A percentile compares a stretch with the other conserved stretches of the same genome.
Evolutionary conservation across 441 rosid species (phyloP).

Genomic region (Mallotus japonicus): DNA sequence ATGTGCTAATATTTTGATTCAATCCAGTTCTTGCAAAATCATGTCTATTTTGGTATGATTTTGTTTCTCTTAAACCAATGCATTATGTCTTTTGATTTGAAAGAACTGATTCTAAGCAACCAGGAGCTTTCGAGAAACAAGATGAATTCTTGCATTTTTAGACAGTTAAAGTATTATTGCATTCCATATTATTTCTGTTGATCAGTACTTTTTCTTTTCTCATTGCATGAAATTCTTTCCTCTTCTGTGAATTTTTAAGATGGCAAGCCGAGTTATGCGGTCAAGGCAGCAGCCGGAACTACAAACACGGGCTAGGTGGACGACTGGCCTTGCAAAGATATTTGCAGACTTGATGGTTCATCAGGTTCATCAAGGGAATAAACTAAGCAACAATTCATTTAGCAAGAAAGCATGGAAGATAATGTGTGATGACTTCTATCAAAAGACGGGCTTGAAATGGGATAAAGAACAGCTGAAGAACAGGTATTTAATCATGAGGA

Average conservation of each 20-base stretch:
- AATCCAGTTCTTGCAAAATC: no score
- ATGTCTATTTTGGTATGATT: no score
- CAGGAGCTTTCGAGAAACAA: no score
- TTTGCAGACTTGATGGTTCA: constrained; percentile 47
- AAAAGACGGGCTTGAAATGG: constrained; percentile 44
- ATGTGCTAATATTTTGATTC: no score
- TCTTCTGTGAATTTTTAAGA: not conserved
- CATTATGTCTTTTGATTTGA: no score
- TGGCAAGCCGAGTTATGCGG: constrained; percentile 36
- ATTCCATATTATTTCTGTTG: no score
- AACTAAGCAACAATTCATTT: constrained; percentile 37
- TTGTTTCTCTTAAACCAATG: no score
- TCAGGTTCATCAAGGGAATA: constrained; percentile 49
- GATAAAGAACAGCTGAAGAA: constrained; percentile 50
- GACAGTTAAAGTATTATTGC: no score
- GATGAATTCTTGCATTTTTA: no score
- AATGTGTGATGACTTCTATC: constrained; percentile 42
- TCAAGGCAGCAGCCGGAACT: constrained; percentile 34
- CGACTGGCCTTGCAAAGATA: constrained; percentile 35
- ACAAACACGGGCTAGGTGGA: constrained; percentile 48
- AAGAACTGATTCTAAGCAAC: no score
- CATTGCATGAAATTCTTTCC: not conserved
- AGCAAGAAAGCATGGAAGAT: constrained; percentile 44
- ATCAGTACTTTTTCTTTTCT: no score
- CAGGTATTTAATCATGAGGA: constrained; percentile 35